Evolutionary conservation across 345 rosid species (phyloP), one percentile per base, ranked within the genome.

Genomic region (Ceriops zippeliana): DNA sequence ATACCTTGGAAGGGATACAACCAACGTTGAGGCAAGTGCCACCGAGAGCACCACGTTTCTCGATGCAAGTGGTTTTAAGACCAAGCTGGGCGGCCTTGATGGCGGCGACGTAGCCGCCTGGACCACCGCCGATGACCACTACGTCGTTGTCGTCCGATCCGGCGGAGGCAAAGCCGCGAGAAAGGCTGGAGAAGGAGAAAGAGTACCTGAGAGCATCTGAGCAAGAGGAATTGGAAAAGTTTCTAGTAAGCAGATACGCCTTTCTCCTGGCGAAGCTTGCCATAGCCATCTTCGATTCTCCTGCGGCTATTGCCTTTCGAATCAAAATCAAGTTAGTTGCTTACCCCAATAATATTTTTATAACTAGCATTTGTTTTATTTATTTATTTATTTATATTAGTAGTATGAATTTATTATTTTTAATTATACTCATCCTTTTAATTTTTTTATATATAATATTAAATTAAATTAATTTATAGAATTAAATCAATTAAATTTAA

Each of bases 21-120:
- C 99, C 99, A 46, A 96, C 98, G 86, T 96, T 92, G 71, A 96
- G 99, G 83, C 98, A 96, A 26, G 99, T 96, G 32, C 99, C 98
- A 58, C 99, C 99, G 63, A 96, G 98, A 66, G 96, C 49, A 1
- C 99, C 97, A 17, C 98, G 97, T 71, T 89, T 92, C 85, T 96
- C 99, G 81, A 92, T 87, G 73, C 99, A 96, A 61, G 99, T 89
- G 17, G 97, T 96, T 78, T 96, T 96, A 73, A 92, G 96, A 20
- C 98, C 99, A 0, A 90, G 85, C 89, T 96, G 99, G 0, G 98
- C 90, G 10, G 99, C 99, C 78, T 92, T 96, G 76, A 96, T 96
- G 77, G 99, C 99, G 37, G 99, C 99, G 38, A 92, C 99, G 65
- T 96, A 96, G 16, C 99, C 99, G 3, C 99, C 99, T 57, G 99